A percentile compares a stretch with the other conserved stretches of the same genome.
Conservation (phyloP, 2,329 filamentous ascomycete species). For the Sarocladiaceae sp. region DNA sequence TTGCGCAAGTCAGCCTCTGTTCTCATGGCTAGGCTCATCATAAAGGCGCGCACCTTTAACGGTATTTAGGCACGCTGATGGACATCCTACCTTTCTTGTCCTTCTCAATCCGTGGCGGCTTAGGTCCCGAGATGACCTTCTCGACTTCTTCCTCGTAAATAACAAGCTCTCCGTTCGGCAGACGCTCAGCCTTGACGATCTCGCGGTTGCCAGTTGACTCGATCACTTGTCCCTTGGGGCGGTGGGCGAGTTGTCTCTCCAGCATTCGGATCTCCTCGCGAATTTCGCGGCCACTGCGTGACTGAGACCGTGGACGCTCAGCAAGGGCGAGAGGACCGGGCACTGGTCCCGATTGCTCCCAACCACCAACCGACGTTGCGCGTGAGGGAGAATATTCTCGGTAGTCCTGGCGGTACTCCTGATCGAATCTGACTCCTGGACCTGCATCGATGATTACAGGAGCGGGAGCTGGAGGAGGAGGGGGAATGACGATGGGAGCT, state of each 20-base stretch:
- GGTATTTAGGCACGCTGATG: constrained; percentile 73
- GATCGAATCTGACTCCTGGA: constrained; percentile 13
- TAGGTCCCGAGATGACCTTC: constrained; percentile 47
- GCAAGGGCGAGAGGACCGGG: constrained; percentile 32
- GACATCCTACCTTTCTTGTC: constrained; percentile 96
- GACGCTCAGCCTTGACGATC: constrained; percentile 51
- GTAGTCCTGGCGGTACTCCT: no score
- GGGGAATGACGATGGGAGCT: constrained; percentile 14
- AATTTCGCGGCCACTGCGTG: constrained; percentile 55
- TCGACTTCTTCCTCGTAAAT: constrained; percentile 34
- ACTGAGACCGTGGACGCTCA: constrained; percentile 37
- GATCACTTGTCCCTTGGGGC: constrained; percentile 27
- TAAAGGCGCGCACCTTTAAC: constrained; percentile 44
- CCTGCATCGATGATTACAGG: constrained; percentile 29
- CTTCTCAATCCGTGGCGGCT: constrained; percentile 70
- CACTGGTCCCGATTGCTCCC: constrained; percentile 15
- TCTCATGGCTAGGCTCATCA: constrained; percentile 14
- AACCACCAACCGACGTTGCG: constrained; percentile 18
- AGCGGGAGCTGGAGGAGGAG: constrained; percentile 23
- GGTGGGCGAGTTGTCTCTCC: constrained; percentile 46
- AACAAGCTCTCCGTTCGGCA: constrained; percentile 44
- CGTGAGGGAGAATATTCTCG: constrained; percentile 3
- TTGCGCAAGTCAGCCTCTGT: constrained; percentile 26
- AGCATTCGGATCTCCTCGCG: constrained; percentile 67
- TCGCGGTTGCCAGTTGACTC: constrained; percentile 39